Conservation (phyloP, 2,329 filamentous ascomycete species). For the Pseudopyricularia javanii region DNA sequence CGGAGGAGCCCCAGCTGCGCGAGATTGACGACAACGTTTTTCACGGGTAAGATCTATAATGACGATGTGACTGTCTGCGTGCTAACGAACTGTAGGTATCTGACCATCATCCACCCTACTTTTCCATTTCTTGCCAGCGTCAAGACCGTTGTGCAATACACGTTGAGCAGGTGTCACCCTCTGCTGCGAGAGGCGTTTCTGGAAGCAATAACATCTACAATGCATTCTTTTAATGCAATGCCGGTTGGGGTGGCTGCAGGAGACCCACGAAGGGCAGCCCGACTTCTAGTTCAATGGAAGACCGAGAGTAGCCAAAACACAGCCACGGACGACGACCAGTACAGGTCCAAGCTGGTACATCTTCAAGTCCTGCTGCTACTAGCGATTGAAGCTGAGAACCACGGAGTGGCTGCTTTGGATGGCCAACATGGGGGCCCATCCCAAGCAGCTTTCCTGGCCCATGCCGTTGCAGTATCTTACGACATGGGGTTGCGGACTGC, state of each 20-base stretch:
- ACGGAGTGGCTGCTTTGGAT: slow-evolving; percentile 27
- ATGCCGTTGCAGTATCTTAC: slow-evolving; percentile 54
- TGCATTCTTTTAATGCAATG: slow-evolving; percentile 33
- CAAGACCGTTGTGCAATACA: slow-evolving; percentile 40
- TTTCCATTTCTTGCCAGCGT: slow-evolving; percentile 53
- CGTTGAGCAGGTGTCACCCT: slow-evolving; percentile 42
- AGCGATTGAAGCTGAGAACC: slow-evolving; percentile 51
- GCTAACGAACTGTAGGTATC: slow-evolving; percentile 33
- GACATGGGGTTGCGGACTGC: slow-evolving; percentile 47
- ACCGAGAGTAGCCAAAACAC: slow-evolving; percentile 15
- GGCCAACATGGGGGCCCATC: slow-evolving; percentile 31
- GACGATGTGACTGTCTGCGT: not conserved
- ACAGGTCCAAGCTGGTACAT: slow-evolving; percentile 37
- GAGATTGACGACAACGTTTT: slow-evolving; percentile 32
- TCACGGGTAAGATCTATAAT: slow-evolving; percentile 23
- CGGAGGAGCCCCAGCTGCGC: slow-evolving; percentile 20
- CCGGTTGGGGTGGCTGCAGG: slow-evolving; percentile 9
- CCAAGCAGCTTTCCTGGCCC: slow-evolving; percentile 45
- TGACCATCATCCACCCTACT: slow-evolving; percentile 50
- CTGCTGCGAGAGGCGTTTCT: slow-evolving; percentile 51
- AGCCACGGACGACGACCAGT: slow-evolving; percentile 8
- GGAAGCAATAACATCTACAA: slow-evolving; percentile 47
- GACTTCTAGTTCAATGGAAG: slow-evolving; percentile 40
- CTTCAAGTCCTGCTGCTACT: slow-evolving; percentile 56
- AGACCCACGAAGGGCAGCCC: slow-evolving; percentile 30